Evolutionary conservation across 1,139 yeast genomes (phyloP), one percentile per base, ranked within the genome.

Genomic region (Wickerhamiella pararugosa): DNA sequence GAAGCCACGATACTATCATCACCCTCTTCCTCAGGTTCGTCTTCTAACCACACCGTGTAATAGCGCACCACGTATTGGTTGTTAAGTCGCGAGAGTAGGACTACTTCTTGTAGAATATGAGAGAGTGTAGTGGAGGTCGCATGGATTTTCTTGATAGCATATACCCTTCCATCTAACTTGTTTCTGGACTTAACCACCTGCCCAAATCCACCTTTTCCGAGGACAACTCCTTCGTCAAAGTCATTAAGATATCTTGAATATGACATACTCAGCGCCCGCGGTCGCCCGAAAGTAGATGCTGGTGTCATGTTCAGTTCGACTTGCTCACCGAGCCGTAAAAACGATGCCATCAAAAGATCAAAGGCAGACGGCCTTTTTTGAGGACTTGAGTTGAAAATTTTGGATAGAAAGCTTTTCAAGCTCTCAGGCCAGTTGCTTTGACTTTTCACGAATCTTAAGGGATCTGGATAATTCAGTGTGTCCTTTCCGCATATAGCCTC

Each of bases 121-220:
- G 93, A 79, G 35, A 90, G 64, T 49, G 83, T 80, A 49, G 79
- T 77, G 30, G 82, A 79, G 4, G 81, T 74, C 50, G 90, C 95
- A 49, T 80, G 76, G 43, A 92, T 81, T 55, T 86, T 87, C 57
- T 92, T 92, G 47, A 92, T 76, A 0, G 98, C 99, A 60, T 92
- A 92, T 53, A 81, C 82, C 5, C 96, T 72, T 21, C 98, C 97
- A 56, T 92, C 99, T 50, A 90, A 71, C 48, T 87, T 73, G 58
- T 86, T 87, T 47, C 98, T 69, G 0, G 92, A 98, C 55, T 87
- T 87, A 11, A 90, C 95, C 8, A 92, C 99, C 57, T 87, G 95
- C 6, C 98, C 99, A 63, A 80, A 92, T 0, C 94, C 98, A 30
- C 99, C 99, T 53, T 79, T 76, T 2, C 99, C 98, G n/a, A 92